Conservation (phyloP, 371 early-diverging fungal genomes). For the Mucor mucedo region DNA sequence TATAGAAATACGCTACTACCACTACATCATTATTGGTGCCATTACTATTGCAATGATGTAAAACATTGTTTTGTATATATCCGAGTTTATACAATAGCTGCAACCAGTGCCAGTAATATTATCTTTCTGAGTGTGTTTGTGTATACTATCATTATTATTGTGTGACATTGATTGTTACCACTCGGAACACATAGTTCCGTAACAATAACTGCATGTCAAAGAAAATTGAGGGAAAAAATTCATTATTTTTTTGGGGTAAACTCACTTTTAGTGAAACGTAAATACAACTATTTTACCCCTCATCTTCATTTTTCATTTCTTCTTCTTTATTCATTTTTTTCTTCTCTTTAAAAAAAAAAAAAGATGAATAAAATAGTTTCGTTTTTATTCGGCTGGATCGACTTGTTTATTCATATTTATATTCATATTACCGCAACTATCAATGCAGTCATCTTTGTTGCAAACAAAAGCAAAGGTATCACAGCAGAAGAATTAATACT, state of each 20-base stretch:
- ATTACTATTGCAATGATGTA: too few relatives aligned
- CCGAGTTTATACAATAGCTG: neutral
- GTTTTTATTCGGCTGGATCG: slow-evolving; percentile 20
- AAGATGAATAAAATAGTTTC: slow-evolving; percentile 13
- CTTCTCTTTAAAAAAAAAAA: slow-evolving; percentile 1
- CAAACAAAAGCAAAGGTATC: slow-evolving; percentile 5
- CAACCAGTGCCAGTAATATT: neutral
- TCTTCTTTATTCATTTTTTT: slow-evolving; percentile 1
- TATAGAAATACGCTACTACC: too few relatives aligned
- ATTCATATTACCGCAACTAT: slow-evolving; percentile 26
- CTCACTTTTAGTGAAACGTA: slow-evolving; percentile 19
- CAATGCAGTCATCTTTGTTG: slow-evolving; percentile 22
- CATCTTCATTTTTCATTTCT: neutral
- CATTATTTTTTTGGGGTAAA: slow-evolving; percentile 19
- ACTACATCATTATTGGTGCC: too few relatives aligned
- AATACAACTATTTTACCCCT: slow-evolving; percentile 6
- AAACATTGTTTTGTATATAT: neutral
- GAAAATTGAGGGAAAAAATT: slow-evolving; percentile 8
- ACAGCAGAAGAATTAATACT: slow-evolving; percentile 5
- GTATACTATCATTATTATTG: neutral
- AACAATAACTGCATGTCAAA: slow-evolving; percentile 25
- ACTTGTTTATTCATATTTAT: slow-evolving; percentile 15
- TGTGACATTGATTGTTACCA: slow-evolving; percentile 18
- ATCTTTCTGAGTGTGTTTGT: neutral
- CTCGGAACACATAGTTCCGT: slow-evolving; percentile 19